A percentile compares a stretch with the other conserved stretches of the same genome.
These are phyloP conservation scores for Chytriomyces sp. DNA, from an alignment of 192 early-diverging fungal species.

Conservation along the genomic window DNA sequence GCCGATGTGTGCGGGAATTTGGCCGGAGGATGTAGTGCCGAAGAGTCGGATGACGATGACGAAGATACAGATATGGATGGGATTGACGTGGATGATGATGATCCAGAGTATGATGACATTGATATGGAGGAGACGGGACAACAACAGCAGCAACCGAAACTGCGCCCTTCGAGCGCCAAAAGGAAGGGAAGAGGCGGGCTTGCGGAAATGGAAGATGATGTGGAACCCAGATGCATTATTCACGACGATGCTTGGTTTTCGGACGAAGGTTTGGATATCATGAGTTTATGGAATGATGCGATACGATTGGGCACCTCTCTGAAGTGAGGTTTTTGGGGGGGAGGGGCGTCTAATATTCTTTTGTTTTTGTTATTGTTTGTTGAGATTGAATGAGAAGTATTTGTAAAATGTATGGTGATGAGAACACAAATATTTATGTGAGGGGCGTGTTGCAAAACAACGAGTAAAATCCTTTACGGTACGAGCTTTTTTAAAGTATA, in stretches of 20 bases:
- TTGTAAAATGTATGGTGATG: neutral
- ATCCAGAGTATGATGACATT: neutral
- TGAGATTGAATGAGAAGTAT: neutral
- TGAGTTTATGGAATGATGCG: conserved; percentile 46
- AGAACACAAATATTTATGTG: neutral
- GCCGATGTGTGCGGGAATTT: neutral
- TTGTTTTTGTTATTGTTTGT: neutral
- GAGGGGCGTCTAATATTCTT: neutral
- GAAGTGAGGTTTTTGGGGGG: neutral
- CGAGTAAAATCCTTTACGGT: neutral
- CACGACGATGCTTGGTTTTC: conserved; percentile 54
- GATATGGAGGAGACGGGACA: neutral
- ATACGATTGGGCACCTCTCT: conserved; percentile 16
- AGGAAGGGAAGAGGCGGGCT: conserved; percentile 1
- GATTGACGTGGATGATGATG: conserved; percentile 7
- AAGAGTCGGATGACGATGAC: neutral
- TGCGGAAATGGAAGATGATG: conserved; percentile 29
- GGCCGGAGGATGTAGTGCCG: neutral
- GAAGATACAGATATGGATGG: conserved; percentile 18
- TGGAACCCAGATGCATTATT: conserved; percentile 23
- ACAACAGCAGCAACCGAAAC: neutral
- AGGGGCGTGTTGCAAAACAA: neutral
- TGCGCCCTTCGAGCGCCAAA: neutral
- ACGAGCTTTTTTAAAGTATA: neutral
- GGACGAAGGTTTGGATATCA: conserved; percentile 55